Percentiles rank a stretch among this genome's conserved stretches.
Evolutionary conservation across 352 stramenopile genomes (phyloP).

Genomic region (Globisporangium nodosum): DNA sequence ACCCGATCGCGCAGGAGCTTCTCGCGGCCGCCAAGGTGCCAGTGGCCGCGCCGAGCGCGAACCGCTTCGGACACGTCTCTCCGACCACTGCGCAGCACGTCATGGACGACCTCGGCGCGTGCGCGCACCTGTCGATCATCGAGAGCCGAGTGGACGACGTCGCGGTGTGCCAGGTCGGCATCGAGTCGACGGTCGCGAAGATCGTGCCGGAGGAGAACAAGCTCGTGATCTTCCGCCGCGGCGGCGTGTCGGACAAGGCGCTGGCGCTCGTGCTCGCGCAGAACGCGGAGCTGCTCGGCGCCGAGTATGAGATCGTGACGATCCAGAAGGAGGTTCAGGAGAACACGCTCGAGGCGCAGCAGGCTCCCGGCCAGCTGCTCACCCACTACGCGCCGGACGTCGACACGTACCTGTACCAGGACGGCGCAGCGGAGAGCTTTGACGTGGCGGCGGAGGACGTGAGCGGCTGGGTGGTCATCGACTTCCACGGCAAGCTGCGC

Average conservation of each 20-base stretch:
- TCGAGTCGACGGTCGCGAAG: conserved; percentile 93
- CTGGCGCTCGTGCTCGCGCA: conserved; percentile 53
- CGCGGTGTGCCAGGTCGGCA: conserved; percentile 84
- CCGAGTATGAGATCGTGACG: conserved; percentile 52
- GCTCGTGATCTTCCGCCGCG: conserved; percentile 85
- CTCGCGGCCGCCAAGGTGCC: conserved; percentile 89
- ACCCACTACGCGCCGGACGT: conserved; percentile 98
- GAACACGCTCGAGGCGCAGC: conserved; percentile 65
- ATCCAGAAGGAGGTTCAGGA: conserved; percentile 62
- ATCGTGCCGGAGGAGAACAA: conserved; percentile 76
- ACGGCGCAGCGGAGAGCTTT: conserved; percentile 28
- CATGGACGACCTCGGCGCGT: conserved; percentile 93
- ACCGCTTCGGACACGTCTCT: conserved; percentile 98
- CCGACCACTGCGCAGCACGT: conserved; percentile 96
- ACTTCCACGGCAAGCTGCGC: conserved; percentile 63
- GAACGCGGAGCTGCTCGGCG: conserved; percentile 30
- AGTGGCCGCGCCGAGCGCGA: conserved; percentile 96
- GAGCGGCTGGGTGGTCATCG: conserved; percentile 67
- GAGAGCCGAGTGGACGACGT: conserved; percentile 38
- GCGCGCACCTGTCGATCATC: conserved; percentile 86
- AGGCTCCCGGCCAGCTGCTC: conserved; percentile 94
- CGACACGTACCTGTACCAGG: conserved; percentile 80
- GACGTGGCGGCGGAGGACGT: conserved; percentile 28
- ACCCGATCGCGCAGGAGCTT: conserved; percentile 90
- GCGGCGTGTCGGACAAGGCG: conserved; percentile 73